phyloP scores from a whole-genome alignment of 192 early-diverging fungal species.

The Pilaira anomala region DNA sequence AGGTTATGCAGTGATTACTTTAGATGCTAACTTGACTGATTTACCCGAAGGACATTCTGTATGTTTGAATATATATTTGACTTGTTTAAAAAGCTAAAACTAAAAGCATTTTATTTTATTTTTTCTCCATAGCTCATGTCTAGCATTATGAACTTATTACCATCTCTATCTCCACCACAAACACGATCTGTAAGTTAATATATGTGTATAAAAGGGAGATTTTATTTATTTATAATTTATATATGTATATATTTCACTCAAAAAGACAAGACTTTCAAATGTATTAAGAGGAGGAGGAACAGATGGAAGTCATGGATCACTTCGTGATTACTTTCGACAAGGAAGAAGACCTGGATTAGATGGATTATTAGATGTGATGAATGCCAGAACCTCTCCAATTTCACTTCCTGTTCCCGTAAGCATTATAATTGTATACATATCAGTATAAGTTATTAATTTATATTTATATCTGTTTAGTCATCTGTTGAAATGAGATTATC shows the following conservation, averaged over 20 bases:
- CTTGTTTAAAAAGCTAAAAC: neutral
- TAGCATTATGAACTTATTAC: conserved; percentile 6
- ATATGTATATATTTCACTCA: too few species aligned
- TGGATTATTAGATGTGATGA: too few species aligned
- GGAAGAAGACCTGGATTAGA: too few species aligned
- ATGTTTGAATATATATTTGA: neutral
- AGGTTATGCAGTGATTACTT: conserved; percentile 33
- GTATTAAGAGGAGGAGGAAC: too few species aligned
- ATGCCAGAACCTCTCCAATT: neutral
- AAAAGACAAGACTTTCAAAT: too few species aligned
- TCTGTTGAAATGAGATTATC: conserved; percentile 30
- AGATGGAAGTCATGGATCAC: too few species aligned
- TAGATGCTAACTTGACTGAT: conserved; percentile 25
- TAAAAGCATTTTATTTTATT: neutral
- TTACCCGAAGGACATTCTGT: conserved; percentile 18
- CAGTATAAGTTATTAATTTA: neutral
- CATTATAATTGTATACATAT: neutral
- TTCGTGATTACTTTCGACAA: neutral
- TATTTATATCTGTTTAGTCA: conserved; percentile 13
- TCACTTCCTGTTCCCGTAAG: conserved; percentile 1
- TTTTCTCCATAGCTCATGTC: neutral
- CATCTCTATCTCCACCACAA: neutral
- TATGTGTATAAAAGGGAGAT: too few species aligned
- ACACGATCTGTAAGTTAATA: neutral
- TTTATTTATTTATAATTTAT: too few species aligned